Evolutionary conservation across 306 rosid species (phyloP), one percentile per base, ranked within the genome.

Genomic region (Trifolium dubium): DNA sequence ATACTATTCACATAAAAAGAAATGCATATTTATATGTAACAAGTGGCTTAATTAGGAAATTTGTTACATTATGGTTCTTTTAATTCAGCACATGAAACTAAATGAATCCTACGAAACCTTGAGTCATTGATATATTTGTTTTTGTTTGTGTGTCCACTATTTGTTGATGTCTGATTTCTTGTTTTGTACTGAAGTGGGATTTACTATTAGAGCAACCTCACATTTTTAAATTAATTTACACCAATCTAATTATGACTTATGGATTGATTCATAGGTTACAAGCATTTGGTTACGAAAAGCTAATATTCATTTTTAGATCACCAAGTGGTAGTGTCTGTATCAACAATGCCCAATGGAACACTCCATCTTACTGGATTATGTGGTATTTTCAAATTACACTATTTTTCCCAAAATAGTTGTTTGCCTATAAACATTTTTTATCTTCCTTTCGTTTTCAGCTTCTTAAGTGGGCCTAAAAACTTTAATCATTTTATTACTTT

Each of bases 231-330:
- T 40, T 62, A 10, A 13, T 23, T 23, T 14, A 47, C 50, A 63
- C 31, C 64, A 47, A 8, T 71, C 23, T 58, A 56, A 23, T 23
- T 23, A 23, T 41, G 40, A 49, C 60, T 58, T 30, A 1, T 50
- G 29, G 32, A 46, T n/a, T 50, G 32, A 46, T n/a, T 50, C 41
- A 43, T 73, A 10, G 2, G 56, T 43, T 76, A 14, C 73, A 55
- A 55, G 56, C 55, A 70, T 40, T 69, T 74, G 71, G 71, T 74
- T 64, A 8, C 63, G 23, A 70, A 75, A 74, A 70, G 19, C 19
- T 23, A 35, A 43, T 31, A 9, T 50, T 13, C 31, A 32, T 59
- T 35, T 61, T 73, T 15, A 13, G 61, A 44, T 40, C 69, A 51
- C 75, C 67, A 59, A 75, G 65, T 46, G 44, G 49, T n/a, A 14